Evolutionary conservation across 106 monocot genomes (phyloP).

Genomic region (Chionographis japonica): DNA sequence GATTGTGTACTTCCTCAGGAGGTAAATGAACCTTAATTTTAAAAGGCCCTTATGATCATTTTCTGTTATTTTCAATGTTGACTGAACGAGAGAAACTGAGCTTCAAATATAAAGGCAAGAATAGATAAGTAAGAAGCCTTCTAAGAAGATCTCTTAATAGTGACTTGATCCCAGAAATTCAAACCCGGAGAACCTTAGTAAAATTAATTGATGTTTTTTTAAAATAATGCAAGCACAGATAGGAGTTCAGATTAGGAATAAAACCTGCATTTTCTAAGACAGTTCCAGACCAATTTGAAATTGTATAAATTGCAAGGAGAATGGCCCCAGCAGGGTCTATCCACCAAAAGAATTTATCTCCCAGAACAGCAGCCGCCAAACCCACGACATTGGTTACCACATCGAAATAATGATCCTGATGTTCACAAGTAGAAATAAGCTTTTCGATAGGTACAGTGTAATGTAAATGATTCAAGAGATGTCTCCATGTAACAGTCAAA

Average conservation of each 20-base stretch:
- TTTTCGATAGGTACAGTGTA: background rate
- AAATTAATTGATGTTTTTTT: background rate
- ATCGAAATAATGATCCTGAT: conserved; percentile 90
- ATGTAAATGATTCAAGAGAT: background rate
- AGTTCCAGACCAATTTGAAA: conserved; percentile 84
- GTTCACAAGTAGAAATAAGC: background rate
- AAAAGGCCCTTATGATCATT: too few relatives aligned
- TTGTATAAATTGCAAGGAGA: conserved; percentile 80
- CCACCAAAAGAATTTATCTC: conserved; percentile 73
- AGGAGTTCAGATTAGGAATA: background rate
- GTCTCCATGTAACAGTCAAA: background rate
- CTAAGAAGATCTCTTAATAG: too few relatives aligned
- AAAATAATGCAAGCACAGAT: background rate
- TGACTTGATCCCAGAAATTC: too few relatives aligned
- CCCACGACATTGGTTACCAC: conserved; percentile 87
- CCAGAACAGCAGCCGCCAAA: conserved; percentile 77
- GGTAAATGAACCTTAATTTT: too few relatives aligned
- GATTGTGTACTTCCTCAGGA: too few relatives aligned
- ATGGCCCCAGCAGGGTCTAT: conserved; percentile 86
- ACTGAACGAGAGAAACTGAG: too few relatives aligned
- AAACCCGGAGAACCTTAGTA: background rate
- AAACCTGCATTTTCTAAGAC: conserved; percentile 94
- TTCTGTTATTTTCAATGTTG: too few relatives aligned
- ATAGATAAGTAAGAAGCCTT: too few relatives aligned
- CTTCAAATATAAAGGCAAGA: too few relatives aligned